phyloP scores from a whole-genome alignment of 345 rosid genomes.

The Melastoma malabathricum region DNA sequence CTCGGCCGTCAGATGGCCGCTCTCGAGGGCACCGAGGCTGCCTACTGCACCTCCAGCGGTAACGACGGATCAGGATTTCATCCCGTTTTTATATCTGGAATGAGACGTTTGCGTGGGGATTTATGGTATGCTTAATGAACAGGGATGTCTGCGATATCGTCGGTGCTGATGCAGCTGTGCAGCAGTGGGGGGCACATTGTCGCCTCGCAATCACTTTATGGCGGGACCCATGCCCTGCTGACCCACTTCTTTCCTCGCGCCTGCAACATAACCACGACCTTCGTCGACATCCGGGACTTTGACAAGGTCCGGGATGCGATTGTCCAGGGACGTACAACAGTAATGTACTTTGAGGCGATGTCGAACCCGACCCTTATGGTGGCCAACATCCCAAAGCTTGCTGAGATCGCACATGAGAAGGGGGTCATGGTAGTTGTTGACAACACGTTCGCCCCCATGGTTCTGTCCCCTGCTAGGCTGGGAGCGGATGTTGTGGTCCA shows the following conservation, averaged over 20 bases:
- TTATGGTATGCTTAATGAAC: no score
- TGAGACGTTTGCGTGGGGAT: no score
- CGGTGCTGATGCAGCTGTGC: slow-evolving; percentile 80
- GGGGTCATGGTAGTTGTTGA: slow-evolving; percentile 5
- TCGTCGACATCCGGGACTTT: slow-evolving; percentile 54
- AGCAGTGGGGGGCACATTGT: slow-evolving; percentile 97
- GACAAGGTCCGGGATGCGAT: neutral
- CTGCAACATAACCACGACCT: slow-evolving; percentile 77
- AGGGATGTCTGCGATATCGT: slow-evolving; percentile 97
- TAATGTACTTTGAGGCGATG: slow-evolving; percentile 18
- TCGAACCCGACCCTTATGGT: no score
- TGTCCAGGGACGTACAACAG: slow-evolving; percentile 24
- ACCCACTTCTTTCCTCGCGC: slow-evolving; percentile 72
- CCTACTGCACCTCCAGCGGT: slow-evolving; percentile 97
- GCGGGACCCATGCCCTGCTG: slow-evolving; percentile 88
- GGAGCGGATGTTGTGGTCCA: no score
- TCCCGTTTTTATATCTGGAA: no score
- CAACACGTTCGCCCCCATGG: no score
- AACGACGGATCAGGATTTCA: no score
- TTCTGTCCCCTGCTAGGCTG: no score
- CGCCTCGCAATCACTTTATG: slow-evolving; percentile 66
- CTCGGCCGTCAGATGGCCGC: slow-evolving; percentile 98
- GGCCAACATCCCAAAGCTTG: no score
- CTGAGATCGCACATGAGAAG: no score
- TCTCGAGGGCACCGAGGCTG: slow-evolving; percentile 94